Percentiles rank a stretch among this genome's conserved stretches.
Evolutionary conservation across 2,329 filamentous ascomycete genomes (phyloP).

Genomic region (Xylaria sp.): DNA sequence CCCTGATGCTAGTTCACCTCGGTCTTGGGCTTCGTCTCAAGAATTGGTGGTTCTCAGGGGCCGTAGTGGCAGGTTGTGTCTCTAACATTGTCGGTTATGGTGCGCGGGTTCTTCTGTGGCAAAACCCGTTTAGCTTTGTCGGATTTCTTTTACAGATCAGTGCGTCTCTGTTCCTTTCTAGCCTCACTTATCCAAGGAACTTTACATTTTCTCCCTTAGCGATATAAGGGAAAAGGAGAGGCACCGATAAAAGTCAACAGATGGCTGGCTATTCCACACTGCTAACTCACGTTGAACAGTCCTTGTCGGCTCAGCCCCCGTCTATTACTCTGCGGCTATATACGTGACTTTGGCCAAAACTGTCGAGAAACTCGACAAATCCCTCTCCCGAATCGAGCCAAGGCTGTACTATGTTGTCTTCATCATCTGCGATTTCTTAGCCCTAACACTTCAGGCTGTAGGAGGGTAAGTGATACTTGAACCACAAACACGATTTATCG

Average conservation of each 20-base stretch:
- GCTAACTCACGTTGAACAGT: constrained; percentile 50
- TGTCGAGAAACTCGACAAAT: constrained; percentile 50
- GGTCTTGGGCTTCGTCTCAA: constrained; percentile 60
- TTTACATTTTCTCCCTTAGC: neutral
- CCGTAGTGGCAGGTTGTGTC: constrained; percentile 66
- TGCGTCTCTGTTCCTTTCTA: constrained; percentile 46
- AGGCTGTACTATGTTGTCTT: constrained; percentile 47
- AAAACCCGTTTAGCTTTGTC: constrained; percentile 67
- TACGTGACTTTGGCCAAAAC: constrained; percentile 65
- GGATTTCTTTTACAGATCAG: constrained; percentile 75
- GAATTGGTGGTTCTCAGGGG: constrained; percentile 60
- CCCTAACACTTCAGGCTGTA: constrained; percentile 58
- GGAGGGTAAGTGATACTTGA: constrained; percentile 47
- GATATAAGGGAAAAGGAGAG: neutral
- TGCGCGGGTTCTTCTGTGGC: constrained; percentile 66
- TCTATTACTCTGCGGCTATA: constrained; percentile 71
- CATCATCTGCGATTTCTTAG: constrained; percentile 57
- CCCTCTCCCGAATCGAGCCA: constrained; percentile 44
- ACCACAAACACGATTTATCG: neutral
- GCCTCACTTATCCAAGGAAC: neutral
- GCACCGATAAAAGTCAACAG: neutral
- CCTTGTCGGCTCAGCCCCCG: constrained; percentile 67
- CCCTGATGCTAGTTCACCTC: constrained; percentile 60
- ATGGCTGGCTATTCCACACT: neutral
- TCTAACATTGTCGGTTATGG: constrained; percentile 71